Percentiles rank a stretch among this genome's conserved stretches.
phyloP scores from a whole-genome alignment of 495 filamentous ascomycete genomes.

The Staphylotrichum tortipilum region DNA sequence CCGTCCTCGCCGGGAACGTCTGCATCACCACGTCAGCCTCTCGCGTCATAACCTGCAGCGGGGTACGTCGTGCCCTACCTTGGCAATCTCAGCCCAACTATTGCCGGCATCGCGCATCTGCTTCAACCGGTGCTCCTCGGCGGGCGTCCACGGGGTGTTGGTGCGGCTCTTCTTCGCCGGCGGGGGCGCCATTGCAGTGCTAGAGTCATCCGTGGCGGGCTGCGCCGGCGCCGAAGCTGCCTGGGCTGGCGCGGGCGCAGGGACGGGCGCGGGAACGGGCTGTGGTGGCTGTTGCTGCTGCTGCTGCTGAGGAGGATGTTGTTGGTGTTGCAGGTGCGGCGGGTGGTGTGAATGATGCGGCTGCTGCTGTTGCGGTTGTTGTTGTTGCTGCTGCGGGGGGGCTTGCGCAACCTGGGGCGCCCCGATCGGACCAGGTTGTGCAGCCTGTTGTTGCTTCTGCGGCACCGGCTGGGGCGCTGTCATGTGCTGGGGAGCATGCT shows the following conservation, averaged over 20 bases:
- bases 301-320: conserved; percentile 3
- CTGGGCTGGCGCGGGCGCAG: conserved; percentile 28
- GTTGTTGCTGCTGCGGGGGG: conserved; percentile 10
- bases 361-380: not conserved
- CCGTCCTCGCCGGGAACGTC: conserved; percentile 87
- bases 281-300: not conserved
- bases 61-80: conserved; percentile 48
- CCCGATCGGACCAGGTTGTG: conserved; percentile 18
- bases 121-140: conserved; percentile 88
- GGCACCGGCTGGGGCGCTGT: conserved; percentile 14
- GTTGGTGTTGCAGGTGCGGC: not conserved
- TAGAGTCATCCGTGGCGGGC: conserved; percentile 26
- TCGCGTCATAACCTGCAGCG: not conserved
- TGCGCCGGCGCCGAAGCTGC: conserved; percentile 25
- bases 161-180: conserved; percentile 87
- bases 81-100: conserved; percentile 96
- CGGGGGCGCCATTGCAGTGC: conserved; percentile 33
- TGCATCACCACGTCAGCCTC: conserved; percentile 30
- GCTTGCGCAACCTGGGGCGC: conserved; percentile 13
- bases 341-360: conserved; percentile 2
- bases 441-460: conserved; percentile 12
- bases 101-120: conserved; percentile 85
- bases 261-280: conserved; percentile 7
- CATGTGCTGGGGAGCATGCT: conserved; percentile 16
- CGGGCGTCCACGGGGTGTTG: conserved; percentile 95